A percentile compares a stretch with the other conserved stretches of the same genome.
Evolutionary conservation across 2,329 filamentous ascomycete species (phyloP).

Genomic region (Aspergillus costaricaensis): DNA sequence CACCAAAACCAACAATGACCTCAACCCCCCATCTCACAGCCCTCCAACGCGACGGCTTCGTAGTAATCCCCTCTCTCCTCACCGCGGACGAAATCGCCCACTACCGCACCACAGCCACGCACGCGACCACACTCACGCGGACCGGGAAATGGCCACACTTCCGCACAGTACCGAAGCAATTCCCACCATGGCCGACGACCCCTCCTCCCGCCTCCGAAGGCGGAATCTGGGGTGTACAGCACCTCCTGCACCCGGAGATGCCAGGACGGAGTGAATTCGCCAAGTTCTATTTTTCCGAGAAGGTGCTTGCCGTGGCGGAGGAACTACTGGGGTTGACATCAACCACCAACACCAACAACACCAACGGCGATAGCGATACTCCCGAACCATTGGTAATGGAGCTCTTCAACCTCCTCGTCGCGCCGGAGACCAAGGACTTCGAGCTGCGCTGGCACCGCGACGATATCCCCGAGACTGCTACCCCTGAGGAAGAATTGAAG

Average conservation of each 20-base stretch:
- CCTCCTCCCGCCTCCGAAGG: slow-evolving; percentile 49
- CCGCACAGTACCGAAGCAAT: slow-evolving; percentile 84
- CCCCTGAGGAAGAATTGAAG: slow-evolving; percentile 65
- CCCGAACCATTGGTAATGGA: slow-evolving; percentile 74
- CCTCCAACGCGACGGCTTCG: slow-evolving; percentile 73
- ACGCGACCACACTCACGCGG: slow-evolving; percentile 64
- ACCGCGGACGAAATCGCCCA: slow-evolving; percentile 55
- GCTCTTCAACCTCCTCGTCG: slow-evolving; percentile 80
- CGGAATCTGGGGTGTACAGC: slow-evolving; percentile 89
- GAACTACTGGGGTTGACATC: slow-evolving; percentile 58
- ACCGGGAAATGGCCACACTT: slow-evolving; percentile 77
- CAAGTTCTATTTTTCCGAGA: slow-evolving; percentile 69
- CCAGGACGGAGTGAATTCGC: slow-evolving; percentile 64
- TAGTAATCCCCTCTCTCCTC: slow-evolving; percentile 69
- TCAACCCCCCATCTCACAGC: slow-evolving; percentile 48
- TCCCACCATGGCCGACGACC: slow-evolving; percentile 76
- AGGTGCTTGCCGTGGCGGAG: slow-evolving; percentile 64
- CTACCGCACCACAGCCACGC: slow-evolving; percentile 62
- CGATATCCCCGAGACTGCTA: slow-evolving; percentile 70
- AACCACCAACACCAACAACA: slow-evolving; percentile 27
- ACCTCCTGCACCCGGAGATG: slow-evolving; percentile 74
- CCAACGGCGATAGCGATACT: slow-evolving; percentile 47
- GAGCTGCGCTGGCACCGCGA: slow-evolving; percentile 83
- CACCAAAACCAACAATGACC: slow-evolving; percentile 16
- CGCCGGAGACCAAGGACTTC: slow-evolving; percentile 68